Base-by-base conservation (phyloP, 2,329 filamentous ascomycete genomes). In the Albifimbria verrucaria region DNA sequence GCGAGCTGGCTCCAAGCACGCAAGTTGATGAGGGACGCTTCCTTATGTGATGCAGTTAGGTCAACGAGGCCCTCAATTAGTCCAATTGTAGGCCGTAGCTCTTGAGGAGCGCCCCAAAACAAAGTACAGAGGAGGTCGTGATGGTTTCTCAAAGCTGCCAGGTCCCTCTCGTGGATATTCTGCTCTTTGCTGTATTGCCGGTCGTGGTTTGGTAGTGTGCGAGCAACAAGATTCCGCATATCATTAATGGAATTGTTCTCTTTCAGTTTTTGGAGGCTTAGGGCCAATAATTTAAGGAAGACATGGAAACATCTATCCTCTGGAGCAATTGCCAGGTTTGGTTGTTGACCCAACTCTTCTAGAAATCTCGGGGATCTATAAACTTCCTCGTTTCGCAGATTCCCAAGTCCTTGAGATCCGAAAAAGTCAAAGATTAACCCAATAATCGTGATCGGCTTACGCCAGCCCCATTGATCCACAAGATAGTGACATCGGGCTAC, bases 391-490 rank as follows among this genome's bases (percentile, higher is more conserved):
- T 88, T 87, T 36, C 82, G 79, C 42, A 89, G 64, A 64, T 88
- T 81, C 2, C 78, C 77, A 11, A 88, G 74, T 45, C 81, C 77
- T 56, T 84, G 81, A 2, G 79, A 78, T 10, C 83, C 84, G 59
- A 88, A 88, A 62, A 87, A 88, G 65, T 88, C 85, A 56, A 88
- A 88, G 3, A 88, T 78, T 2, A 78, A 73, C 2, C 84, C 82
- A 26, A 87, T 71, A 15, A 87, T 75, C 11, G 75, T 71, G 46
- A 78, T 80, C 59, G 79, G 82, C 55, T 74, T 81, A 36, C 73
- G 73, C 86, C 86, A 88, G 4, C 82, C 82, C 86, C 86, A 89
- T 65, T 84, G 79, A 53, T 79, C 72, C 46, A 87, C 80, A 10
- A 88, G 74, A 62, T 81, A 80, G 61, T 87, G 79, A 56, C 85